Percentiles rank a stretch among this genome's conserved stretches.
phyloP scores from a whole-genome alignment of 305 asterid genomes.

The Solanum hybrid region DNA sequence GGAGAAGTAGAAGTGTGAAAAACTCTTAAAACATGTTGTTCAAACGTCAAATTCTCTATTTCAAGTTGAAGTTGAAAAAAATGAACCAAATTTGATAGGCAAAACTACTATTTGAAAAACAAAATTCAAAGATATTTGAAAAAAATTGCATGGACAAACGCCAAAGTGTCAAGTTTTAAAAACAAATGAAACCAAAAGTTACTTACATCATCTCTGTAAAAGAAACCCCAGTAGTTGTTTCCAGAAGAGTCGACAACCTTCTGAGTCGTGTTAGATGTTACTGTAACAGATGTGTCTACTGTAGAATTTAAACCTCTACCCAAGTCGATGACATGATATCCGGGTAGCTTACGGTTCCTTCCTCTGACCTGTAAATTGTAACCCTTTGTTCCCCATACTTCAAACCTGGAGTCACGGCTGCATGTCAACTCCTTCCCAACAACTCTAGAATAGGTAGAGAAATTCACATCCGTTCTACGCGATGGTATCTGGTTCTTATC shows the following conservation, averaged over 20 bases:
- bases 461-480: slow-evolving; percentile 87
- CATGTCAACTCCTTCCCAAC: slow-evolving; percentile 66
- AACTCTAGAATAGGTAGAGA: slow-evolving; percentile 75
- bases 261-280: slow-evolving; percentile 18
- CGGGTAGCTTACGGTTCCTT: slow-evolving; percentile 70
- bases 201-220: slow-evolving; percentile 76
- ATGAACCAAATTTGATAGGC: neutral
- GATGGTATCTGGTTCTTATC: slow-evolving; percentile 73
- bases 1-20: neutral
- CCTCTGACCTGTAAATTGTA: slow-evolving; percentile 62
- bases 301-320: slow-evolving; percentile 54
- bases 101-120: neutral
- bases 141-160: neutral
- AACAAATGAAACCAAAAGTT: neutral
- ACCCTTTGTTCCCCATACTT: slow-evolving; percentile 87
- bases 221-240: slow-evolving; percentile 58
- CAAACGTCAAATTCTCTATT: neutral
- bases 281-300: slow-evolving; percentile 16
- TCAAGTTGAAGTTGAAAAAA: neutral
- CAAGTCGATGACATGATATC: slow-evolving; percentile 44
- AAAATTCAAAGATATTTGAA: neutral
- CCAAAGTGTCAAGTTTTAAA: neutral
- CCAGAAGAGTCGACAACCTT: slow-evolving; percentile 36
- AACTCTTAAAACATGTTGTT: neutral
- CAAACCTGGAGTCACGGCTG: slow-evolving; percentile 78